phyloP scores from a whole-genome alignment of 345 rosid species.

The Moricandia moricandioides region DNA sequence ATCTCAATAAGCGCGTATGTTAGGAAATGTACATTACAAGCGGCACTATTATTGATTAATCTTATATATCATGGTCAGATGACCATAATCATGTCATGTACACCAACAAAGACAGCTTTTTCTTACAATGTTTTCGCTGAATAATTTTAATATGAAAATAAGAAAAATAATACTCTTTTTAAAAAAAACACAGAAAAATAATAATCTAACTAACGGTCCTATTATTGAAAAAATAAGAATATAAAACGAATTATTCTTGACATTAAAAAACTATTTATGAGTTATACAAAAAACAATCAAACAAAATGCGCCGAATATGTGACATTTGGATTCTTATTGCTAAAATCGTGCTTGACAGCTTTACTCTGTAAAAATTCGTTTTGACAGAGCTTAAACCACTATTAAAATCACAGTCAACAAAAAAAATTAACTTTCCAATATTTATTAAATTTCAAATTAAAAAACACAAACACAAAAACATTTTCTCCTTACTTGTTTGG shows the following conservation, averaged over 20 bases:
- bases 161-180: no score
- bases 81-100: constrained; percentile 12
- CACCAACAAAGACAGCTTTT: background rate
- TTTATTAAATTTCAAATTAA: background rate
- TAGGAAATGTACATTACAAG: background rate
- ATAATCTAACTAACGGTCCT: background rate
- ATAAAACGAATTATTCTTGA: background rate
- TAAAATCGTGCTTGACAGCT: constrained; percentile 62
- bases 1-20: no score
- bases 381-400: background rate
- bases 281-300: background rate
- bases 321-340: background rate
- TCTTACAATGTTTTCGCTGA: background rate
- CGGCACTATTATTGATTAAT: background rate
- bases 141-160: background rate
- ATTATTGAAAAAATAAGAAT: background rate
- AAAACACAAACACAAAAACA: background rate
- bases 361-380: constrained; percentile 31
- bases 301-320: constrained; percentile 8
- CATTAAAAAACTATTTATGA: background rate
- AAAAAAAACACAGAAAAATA: background rate
- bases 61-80: background rate
- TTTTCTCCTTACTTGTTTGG: background rate
- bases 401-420: constrained; percentile 8
- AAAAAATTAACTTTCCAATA: background rate